Evolutionary conservation across 78 protist genomes (phyloP), one percentile per base, ranked within the genome.

Genomic region (Emiliania huxleyi): DNA sequence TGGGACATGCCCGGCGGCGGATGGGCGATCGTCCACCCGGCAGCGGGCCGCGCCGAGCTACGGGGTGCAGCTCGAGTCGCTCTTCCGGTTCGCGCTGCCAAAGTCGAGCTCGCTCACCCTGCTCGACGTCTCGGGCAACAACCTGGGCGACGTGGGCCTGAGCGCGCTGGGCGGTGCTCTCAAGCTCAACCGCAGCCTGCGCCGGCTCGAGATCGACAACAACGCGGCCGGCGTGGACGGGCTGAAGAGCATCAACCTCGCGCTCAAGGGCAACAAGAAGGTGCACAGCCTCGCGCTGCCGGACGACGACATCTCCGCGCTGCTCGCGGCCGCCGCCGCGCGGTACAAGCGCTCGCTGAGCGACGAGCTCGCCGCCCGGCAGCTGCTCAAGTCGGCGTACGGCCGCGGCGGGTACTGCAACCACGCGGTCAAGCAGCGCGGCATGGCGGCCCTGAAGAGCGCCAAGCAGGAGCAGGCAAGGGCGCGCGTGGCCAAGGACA

Each of bases 401-500:
- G n/a, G 23, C 38, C 85, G 46, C 85, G 85, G 85, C n/a, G n/a
- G 85, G 35, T 77, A 40, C 85, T 35, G 42, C 85, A 40, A 77
- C 85, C 48, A 77, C 2, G 2, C 29, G 85, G 48, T 35, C 48
- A 77, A 77, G 85, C 29, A 77, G 48, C 35, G 11, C 33, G 85
- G 48, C 1, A 45, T 77, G 26, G 46, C 44, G 19, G 23, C 0
- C 33, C 85, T 77, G 35, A 4, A 21, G 18, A 29, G 19, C 33
- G 85, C 48, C 48, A 77, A 77, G 85, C 15, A 40, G 48, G 85
- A 18, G 85, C 85, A 77, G 46, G 44, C 85, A 15, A 18, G 5
- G 48, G 85, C 85, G 85, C 85, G 85, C 48, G 48, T 77, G 33
- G 85, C 26, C 85, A 77, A 77, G 46, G 85, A 77, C 85, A 77